phyloP scores from a whole-genome alignment of 257 asterid genomes.

The Solanum arcanum region DNA sequence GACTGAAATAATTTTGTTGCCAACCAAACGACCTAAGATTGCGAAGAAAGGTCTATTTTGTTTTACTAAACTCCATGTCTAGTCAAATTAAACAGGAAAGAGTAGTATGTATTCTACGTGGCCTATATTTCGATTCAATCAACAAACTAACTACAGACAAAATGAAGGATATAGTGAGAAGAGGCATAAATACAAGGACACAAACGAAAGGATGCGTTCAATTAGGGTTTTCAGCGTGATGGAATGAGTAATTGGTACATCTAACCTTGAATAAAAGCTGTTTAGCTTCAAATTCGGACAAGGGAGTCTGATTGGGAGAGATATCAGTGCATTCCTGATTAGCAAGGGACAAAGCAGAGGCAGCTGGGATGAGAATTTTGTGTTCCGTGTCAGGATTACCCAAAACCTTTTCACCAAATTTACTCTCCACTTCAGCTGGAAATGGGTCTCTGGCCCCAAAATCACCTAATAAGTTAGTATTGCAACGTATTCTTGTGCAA shows the following conservation, averaged over 20 bases:
- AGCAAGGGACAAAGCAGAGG: constrained; percentile 59
- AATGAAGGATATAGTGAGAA: background rate
- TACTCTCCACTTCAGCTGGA: constrained; percentile 80
- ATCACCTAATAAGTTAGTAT: constrained; percentile 45
- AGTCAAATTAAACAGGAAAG: background rate
- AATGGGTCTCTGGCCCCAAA: constrained; percentile 93
- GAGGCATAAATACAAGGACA: background rate
- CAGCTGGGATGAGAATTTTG: constrained; percentile 68
- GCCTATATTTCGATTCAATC: background rate
- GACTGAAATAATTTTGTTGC: too few species aligned
- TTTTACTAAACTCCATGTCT: background rate
- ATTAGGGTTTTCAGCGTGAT: background rate
- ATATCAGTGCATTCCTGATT: constrained; percentile 33
- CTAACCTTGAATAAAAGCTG: constrained; percentile 51
- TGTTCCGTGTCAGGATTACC: constrained; percentile 65
- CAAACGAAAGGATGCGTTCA: background rate
- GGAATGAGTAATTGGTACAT: background rate
- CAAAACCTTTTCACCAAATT: constrained; percentile 52
- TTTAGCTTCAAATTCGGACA: constrained; percentile 42
- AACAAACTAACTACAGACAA: background rate
- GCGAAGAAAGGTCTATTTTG: background rate
- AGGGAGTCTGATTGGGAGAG: constrained; percentile 31
- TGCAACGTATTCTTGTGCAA: constrained; percentile 16
- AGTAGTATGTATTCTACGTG: background rate
- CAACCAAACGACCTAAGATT: background rate